Percentiles rank a stretch among this genome's conserved stretches.
phyloP scores from a whole-genome alignment of 78 protist genomes.

The Acrasis kona region DNA sequence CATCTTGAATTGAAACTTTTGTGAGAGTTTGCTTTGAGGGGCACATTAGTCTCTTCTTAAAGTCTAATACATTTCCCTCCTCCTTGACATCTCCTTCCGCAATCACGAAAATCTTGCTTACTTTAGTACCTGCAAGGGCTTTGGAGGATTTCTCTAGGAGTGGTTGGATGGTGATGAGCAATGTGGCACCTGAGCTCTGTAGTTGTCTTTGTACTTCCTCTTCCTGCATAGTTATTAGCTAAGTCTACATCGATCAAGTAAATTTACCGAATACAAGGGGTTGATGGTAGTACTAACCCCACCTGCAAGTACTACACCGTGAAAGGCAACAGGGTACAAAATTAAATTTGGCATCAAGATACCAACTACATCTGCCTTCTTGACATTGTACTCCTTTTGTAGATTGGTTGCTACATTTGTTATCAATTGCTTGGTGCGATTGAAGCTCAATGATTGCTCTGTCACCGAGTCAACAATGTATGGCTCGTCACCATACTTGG shows the following conservation, averaged over 20 bases:
- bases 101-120: background rate
- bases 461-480: too few species aligned
- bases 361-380: background rate
- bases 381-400: background rate
- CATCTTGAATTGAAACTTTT: background rate
- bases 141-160: background rate
- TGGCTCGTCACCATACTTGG: too few species aligned
- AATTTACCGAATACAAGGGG: slow-evolving; percentile 14
- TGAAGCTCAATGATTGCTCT: too few species aligned
- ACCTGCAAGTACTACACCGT: slow-evolving; percentile 2
- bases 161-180: background rate
- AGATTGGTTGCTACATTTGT: too few species aligned
- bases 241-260: too few species aligned
- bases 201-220: slow-evolving; percentile 12
- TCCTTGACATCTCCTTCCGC: slow-evolving; percentile 2
- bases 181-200: background rate
- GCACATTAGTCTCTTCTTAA: slow-evolving; percentile 9
- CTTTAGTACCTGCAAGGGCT: background rate
- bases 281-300: slow-evolving; percentile 9
- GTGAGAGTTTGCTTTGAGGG: slow-evolving; percentile 1
- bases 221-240: too few species aligned
- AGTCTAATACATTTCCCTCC: background rate
- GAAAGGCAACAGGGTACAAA: background rate
- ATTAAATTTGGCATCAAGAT: background rate
- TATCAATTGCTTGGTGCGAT: too few species aligned